Base-by-base conservation (phyloP, 208 protist genomes). In the Trypanosoma mega region DNA sequence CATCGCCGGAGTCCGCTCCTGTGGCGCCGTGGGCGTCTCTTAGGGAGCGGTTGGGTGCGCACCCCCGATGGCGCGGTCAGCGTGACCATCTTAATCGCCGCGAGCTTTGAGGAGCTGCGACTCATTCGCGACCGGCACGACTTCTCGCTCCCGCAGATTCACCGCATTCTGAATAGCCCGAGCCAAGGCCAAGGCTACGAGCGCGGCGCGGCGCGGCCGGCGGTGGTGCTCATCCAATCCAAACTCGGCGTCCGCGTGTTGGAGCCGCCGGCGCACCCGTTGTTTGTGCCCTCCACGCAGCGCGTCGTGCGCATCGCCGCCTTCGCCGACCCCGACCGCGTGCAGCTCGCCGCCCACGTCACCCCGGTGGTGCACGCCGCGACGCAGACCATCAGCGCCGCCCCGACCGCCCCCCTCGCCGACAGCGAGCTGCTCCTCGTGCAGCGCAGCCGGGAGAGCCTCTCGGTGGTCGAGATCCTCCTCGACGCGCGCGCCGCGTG, bases 41-140 rank as follows among this genome's bases (percentile, higher is more conserved):
- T 89, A 2, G 87, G 87, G 21, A 78, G 73, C 55, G 69, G 78
- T 26, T 94, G 83, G 81, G 83, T 90, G 53, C 79, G 75, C 24
- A 8, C 55, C 6, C 33, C 45, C 27, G 43, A 67, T 64, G 65
- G 63, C 18, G 36, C 41, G 16, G 72, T 90, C 21, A 76, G 69
- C 48, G 74, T 87, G 20, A 90, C 82, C 26, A 36, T 92, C 34
- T 43, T 94, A 21, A 46, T 94, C 11, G 85, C 83, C 14, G 84
- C 73, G 2, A 82, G 76, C 24, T 94, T 82, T 65, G 85, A 92
- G 68, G 80, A 90, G 72, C 73, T 88, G 29, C 77, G 82, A 43
- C 29, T 85, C 26, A 80, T 91, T 39, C 68, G 57, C 31, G 62
- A 78, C 34, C 71, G 58, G 11, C 63, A 64, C 33, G 55, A 79